These are phyloP conservation scores for Mycena alexandri DNA, from an alignment of 768 basidiomycete species.

Conservation along the genomic window DNA sequence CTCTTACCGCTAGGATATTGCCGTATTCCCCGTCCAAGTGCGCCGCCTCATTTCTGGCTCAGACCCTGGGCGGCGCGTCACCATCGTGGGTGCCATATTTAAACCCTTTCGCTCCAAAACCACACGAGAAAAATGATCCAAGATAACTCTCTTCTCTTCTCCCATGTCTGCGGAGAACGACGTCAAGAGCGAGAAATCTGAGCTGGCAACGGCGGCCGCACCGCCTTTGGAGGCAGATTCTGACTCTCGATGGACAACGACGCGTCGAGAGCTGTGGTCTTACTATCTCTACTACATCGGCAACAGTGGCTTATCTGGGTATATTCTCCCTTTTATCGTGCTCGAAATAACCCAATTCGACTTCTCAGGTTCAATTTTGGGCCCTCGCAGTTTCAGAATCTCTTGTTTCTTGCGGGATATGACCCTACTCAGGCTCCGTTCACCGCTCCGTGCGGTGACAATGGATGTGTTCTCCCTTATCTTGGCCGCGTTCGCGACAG, in stretches of 20 bases:
- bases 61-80: too few relatives aligned
- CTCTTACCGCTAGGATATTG: too few relatives aligned
- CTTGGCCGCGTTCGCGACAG: constrained; percentile 72
- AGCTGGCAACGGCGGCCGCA: background rate
- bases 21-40: too few relatives aligned
- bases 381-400: constrained; percentile 81
- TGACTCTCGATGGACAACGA: constrained; percentile 52
- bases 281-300: constrained; percentile 75
- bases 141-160: constrained; percentile 6
- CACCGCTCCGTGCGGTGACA: constrained; percentile 60
- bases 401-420: constrained; percentile 79
- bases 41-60: too few relatives aligned
- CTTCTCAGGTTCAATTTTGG: constrained; percentile 70
- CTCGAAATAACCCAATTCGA: constrained; percentile 43
- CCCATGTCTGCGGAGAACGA: constrained; percentile 33
- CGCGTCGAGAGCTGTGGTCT: constrained; percentile 66
- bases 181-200: constrained; percentile 21
- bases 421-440: constrained; percentile 73
- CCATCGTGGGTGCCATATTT: too few relatives aligned
- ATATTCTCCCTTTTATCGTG: constrained; percentile 47
- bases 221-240: background rate
- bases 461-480: constrained; percentile 75
- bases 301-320: constrained; percentile 76
- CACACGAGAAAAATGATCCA: constrained; percentile 3
- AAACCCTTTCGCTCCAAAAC: too few relatives aligned